A percentile compares a stretch with the other conserved stretches of the same genome.
These are phyloP conservation scores for Neurospora discreta DNA, from an alignment of 495 filamentous ascomycete species.

Conservation along the genomic window DNA sequence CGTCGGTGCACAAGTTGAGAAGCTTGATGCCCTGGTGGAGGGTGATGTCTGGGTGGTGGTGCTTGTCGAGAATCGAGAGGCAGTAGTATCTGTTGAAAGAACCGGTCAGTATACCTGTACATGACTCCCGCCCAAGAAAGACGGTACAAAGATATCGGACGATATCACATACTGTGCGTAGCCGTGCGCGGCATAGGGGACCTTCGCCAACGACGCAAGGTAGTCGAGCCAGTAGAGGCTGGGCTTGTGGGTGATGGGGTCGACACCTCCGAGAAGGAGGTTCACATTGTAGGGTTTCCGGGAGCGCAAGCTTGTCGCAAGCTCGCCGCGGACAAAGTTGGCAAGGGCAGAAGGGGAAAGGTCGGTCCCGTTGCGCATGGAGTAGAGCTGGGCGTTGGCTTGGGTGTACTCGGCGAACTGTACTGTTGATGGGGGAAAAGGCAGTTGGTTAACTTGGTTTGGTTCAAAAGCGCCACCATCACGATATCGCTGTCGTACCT, in stretches of 20 bases:
- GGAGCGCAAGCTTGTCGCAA: conserved; percentile 80
- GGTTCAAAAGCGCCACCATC: conserved; percentile 1
- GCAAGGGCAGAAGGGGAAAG: conserved; percentile 80
- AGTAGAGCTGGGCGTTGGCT: conserved; percentile 95
- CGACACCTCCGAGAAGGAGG: conserved; percentile 83
- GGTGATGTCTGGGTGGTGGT: conserved; percentile 87
- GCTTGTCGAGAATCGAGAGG: conserved; percentile 92
- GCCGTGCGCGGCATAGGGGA: conserved; percentile 94
- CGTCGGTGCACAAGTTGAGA: conserved; percentile 86
- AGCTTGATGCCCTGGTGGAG: conserved; percentile 83
- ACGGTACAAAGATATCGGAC: not conserved
- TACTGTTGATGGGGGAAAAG: conserved; percentile 39
- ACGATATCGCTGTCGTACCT: conserved; percentile 38
- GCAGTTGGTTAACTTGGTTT: not conserved
- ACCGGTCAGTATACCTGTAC: conserved; percentile 4
- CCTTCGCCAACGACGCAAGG: conserved; percentile 71
- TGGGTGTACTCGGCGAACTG: conserved; percentile 99
- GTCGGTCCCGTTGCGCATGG: conserved; percentile 91
- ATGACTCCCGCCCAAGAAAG: not conserved
- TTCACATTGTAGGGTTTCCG: conserved; percentile 94
- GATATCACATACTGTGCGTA: conserved; percentile 76
- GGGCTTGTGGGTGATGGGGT: conserved; percentile 76
- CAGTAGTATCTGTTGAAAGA: conserved; percentile 59
- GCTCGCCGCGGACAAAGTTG: conserved; percentile 83
- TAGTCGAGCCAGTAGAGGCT: conserved; percentile 96